Percentiles rank a stretch among this genome's conserved stretches.
phyloP scores from a whole-genome alignment of 176 grass and related monocot species.

The Zoysia pacifica region DNA sequence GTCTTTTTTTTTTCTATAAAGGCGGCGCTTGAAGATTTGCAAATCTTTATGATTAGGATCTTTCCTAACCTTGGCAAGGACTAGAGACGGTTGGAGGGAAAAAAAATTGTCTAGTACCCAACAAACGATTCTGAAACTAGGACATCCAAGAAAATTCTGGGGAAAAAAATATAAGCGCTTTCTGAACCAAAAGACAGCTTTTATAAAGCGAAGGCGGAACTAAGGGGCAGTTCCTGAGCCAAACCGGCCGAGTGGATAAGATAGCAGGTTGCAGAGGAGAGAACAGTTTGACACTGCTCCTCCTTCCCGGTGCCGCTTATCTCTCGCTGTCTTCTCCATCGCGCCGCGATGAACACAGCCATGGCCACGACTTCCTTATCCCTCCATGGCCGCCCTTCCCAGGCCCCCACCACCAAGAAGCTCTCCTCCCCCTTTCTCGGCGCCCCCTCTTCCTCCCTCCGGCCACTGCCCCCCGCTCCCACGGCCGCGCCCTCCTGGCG shows the following conservation, averaged over 20 bases:
- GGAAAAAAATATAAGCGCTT: background rate
- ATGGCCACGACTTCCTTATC: slow-evolving; percentile 78
- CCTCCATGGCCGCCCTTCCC: slow-evolving; percentile 50
- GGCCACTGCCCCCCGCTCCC: slow-evolving; percentile 33
- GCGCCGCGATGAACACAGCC: slow-evolving; percentile 45
- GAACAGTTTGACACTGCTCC: background rate
- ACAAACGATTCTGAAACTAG: too few species aligned
- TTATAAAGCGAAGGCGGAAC: background rate
- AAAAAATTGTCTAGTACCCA: too few species aligned
- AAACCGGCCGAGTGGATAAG: slow-evolving; percentile 17
- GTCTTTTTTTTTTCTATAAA: too few species aligned
- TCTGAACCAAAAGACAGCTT: background rate
- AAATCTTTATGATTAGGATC: background rate
- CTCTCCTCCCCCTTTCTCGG: slow-evolving; percentile 68
- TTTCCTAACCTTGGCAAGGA: background rate
- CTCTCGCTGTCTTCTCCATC: slow-evolving; percentile 11
- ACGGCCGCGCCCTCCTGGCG: slow-evolving; percentile 38
- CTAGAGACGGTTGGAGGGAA: background rate
- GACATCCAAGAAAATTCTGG: too few species aligned
- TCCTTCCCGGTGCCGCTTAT: slow-evolving; percentile 12
- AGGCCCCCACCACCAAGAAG: slow-evolving; percentile 46
- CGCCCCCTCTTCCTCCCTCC: slow-evolving; percentile 34
- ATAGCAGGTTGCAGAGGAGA: slow-evolving; percentile 31
- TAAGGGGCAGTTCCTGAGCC: rapidly evolving
- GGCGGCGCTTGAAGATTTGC: too few species aligned